Conservation (phyloP, 768 basidiomycete species). For the Rhizopogon vesiculosus region DNA sequence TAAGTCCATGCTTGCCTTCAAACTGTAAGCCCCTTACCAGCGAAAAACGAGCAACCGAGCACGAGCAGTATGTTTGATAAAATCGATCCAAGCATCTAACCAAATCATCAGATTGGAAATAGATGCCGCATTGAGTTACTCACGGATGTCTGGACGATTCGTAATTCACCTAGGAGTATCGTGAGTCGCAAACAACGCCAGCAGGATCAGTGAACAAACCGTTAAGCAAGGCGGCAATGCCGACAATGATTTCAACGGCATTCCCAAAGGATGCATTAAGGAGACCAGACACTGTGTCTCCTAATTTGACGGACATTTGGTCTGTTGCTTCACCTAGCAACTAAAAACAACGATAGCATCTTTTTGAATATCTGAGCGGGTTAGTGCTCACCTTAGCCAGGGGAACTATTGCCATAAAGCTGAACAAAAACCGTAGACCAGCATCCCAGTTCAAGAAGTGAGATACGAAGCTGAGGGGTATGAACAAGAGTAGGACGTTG, state of each 20-base stretch:
- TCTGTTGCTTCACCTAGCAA: slow-evolving; percentile 81
- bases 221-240: slow-evolving; percentile 77
- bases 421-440: slow-evolving; percentile 63
- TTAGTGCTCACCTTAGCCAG: slow-evolving; percentile 63
- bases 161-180: slow-evolving; percentile 56
- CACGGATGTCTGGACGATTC: slow-evolving; percentile 90
- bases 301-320: slow-evolving; percentile 71
- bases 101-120: neutral
- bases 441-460: slow-evolving; percentile 73
- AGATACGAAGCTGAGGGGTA: slow-evolving; percentile 67
- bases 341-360: slow-evolving; percentile 25
- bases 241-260: slow-evolving; percentile 88
- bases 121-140: slow-evolving; percentile 13
- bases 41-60: slow-evolving; percentile 86
- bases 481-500: slow-evolving; percentile 74
- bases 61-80: slow-evolving; percentile 88
- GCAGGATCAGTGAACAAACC: slow-evolving; percentile 33
- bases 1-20: neutral
- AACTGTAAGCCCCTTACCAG: slow-evolving; percentile 38
- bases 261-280: slow-evolving; percentile 85
- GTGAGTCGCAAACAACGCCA: slow-evolving; percentile 3
- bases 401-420: slow-evolving; percentile 82
- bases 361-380: neutral
- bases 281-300: slow-evolving; percentile 82
- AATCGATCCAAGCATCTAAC: slow-evolving; percentile 84